These are phyloP conservation scores for Colletotrichum sp. DNA, from an alignment of 2,329 filamentous ascomycete species.

Conservation along the genomic window DNA sequence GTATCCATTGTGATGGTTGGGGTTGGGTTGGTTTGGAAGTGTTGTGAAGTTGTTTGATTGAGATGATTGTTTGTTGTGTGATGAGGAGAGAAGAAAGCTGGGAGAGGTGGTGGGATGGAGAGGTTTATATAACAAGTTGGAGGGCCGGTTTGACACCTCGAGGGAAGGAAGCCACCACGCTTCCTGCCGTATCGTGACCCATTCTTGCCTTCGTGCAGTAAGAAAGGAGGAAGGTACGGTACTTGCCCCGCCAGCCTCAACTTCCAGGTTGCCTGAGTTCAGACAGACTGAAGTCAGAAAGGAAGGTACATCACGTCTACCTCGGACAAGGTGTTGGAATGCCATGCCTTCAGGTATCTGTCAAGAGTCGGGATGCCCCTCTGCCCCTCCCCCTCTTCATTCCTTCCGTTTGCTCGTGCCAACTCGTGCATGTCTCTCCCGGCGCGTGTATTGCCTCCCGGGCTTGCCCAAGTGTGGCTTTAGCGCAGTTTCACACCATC, in stretches of 20 bases:
- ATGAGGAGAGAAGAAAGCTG: constrained; percentile 14
- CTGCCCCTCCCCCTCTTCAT: constrained; percentile 8
- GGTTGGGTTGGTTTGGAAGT: constrained; percentile 29
- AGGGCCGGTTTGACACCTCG: constrained; percentile 1
- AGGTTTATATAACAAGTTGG: constrained; percentile 28
- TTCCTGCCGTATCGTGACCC: constrained; percentile 1
- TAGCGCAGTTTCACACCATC: constrained; percentile 20
- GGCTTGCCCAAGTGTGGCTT: constrained; percentile 6
- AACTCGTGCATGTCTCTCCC: constrained; percentile 1
- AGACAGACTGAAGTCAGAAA: background rate
- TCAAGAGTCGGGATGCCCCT: background rate
- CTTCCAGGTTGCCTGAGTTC: background rate
- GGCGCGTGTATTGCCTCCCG: constrained; percentile 1
- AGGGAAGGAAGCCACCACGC: background rate
- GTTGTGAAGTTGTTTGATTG: constrained; percentile 19
- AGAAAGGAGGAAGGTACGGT: constrained; percentile 2
- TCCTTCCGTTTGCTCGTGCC: background rate
- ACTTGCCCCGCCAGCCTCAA: constrained; percentile 1
- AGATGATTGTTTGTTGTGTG: constrained; percentile 26
- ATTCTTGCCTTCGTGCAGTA: background rate
- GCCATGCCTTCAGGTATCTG: background rate
- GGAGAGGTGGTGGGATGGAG: constrained; percentile 12
- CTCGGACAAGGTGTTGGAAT: background rate
- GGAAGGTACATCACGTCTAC: background rate
- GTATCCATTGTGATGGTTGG: constrained; percentile 51